Base-by-base conservation (phyloP, 352 stramenopile genomes). In the Peronospora belbahrii region DNA sequence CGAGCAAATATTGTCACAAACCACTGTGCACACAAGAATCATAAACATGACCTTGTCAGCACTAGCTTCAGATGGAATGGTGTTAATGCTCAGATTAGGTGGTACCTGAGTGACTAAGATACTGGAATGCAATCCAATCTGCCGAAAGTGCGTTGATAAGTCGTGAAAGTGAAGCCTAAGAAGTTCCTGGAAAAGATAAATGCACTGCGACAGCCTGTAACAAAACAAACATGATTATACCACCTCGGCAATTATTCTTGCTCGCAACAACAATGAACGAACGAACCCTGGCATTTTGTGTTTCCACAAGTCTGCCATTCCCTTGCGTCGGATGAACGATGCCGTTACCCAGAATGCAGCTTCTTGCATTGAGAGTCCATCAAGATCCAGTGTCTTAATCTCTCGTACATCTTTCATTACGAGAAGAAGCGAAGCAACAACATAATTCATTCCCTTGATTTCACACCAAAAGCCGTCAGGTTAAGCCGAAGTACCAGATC, bases 1-100 rank as follows among this genome's bases (percentile, higher is more conserved):
- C 79, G 74, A 28, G 81, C 65, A 46, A 93, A 93, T n/a, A 88
- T 40, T 22, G 81, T 93, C 32, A 84, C 78, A 57, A 93, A 88
- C 81, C 81, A 93, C 81, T 93, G 38, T 15, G 4, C 27, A 18
- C 8, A 24, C 1, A 22, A 19, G 13, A 22, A 23, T 13, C 20
- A 57, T 32, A 25, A 9, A 6, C 9, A 33, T 7, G 11, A 2
- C 6, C 23, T 30, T 44, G 15, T 34, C 25, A 44, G 18, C 18
- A 27, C 34, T 13, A 40, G 14, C 4, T 40, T 10, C 9, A 40
- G 14, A 22, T 33, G 23, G 1, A 13, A 34, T 2, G 2, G n/a
- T 35, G 2, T 13, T 9, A 31, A 17, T 19, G 7, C 3, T 20
- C 38, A 19, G 6, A 25, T 13, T 17, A 24, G 6, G 25, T 1